These are phyloP conservation scores for Karstenula rhodostoma DNA, from an alignment of 2,329 filamentous ascomycete species.

Conservation along the genomic window DNA sequence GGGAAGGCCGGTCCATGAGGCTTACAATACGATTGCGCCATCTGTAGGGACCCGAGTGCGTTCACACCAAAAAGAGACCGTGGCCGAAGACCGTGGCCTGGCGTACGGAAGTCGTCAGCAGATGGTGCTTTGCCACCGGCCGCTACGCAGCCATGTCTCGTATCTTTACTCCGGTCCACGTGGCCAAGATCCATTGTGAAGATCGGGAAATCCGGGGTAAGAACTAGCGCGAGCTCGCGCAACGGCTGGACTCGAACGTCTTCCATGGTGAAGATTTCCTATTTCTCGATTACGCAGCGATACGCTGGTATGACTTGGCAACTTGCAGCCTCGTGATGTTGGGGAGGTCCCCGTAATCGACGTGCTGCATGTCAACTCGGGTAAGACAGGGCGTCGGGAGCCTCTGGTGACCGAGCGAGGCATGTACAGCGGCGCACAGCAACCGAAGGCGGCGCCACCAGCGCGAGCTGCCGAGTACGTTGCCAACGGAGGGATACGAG, in stretches of 20 bases:
- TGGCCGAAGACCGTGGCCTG: not conserved
- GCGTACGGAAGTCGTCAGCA: constrained; percentile 14
- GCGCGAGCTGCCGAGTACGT: not conserved
- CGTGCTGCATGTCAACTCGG: not conserved
- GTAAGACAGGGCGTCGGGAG: constrained; percentile 25
- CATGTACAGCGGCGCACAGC: constrained; percentile 8
- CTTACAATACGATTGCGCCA: not conserved
- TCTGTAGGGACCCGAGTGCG: not conserved
- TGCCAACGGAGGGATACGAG: constrained; percentile 4
- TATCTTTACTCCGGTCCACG: constrained; percentile 39
- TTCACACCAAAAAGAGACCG: not conserved
- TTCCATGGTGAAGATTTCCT: not conserved
- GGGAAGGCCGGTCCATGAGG: constrained; percentile 36
- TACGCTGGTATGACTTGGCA: not conserved
- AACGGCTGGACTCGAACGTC: constrained; percentile 10
- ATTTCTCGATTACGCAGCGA: not conserved
- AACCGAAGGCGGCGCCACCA: constrained; percentile 12
- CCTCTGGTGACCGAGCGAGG: constrained; percentile 20
- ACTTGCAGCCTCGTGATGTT: constrained; percentile 1
- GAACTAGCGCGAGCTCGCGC: constrained; percentile 27
- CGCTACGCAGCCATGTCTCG: constrained; percentile 29
- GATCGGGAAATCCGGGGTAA: constrained; percentile 29
- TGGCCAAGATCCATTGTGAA: constrained; percentile 28
- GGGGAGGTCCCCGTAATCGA: not conserved
- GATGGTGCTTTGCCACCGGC: constrained; percentile 19